Evolutionary conservation across 352 stramenopile species (phyloP), one percentile per base, ranked within the genome.

Genomic region (Globisporangium barbulae): DNA sequence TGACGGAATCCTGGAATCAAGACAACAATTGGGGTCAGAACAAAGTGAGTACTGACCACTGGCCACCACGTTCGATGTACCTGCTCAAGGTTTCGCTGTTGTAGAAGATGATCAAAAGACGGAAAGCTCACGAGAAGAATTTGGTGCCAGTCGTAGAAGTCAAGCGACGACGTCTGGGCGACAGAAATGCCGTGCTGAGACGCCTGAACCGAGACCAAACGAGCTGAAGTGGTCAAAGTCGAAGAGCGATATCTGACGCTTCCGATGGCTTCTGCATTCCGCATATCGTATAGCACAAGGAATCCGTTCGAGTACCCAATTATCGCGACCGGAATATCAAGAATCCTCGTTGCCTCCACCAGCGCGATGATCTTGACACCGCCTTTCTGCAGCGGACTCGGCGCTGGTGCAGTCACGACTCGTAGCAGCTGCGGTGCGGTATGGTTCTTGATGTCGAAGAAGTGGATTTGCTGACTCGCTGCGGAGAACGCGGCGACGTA

Each of bases 301-400:
- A 74, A 76, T 6, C 79, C 79, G 30, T 71, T 85, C 37, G 78
- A 88, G 55, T 73, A 87, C 19, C 66, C 61, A 6, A 89, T 48
- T 0, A 84, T 59, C 2, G 56, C 72, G 19, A 89, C 12, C 2
- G 78, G 79, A 15, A 89, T 12, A 45, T 78, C 71, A 45, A 83
- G 45, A 2, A 49, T 31, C 8, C 25, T 45, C 19, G 70, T 62
- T 21, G 61, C 54, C 3, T 47, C 2, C 17, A 62, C 66, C 13
- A 88, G 30, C 13, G 47, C 10, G 19, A 41, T 9, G 54, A 54
- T 47, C 33, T 39, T 30, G 60, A 58, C 22, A 65, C 42, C 35
- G 35, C 54, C 45, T 8, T 50, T n/a, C 28, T 63, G 39, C 12
- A 22, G 30, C 4, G 44, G 39, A 31, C 30, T 72, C 13, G 59